phyloP scores from a whole-genome alignment of 2,329 filamentous ascomycete species.

The Knufia fluminis region DNA sequence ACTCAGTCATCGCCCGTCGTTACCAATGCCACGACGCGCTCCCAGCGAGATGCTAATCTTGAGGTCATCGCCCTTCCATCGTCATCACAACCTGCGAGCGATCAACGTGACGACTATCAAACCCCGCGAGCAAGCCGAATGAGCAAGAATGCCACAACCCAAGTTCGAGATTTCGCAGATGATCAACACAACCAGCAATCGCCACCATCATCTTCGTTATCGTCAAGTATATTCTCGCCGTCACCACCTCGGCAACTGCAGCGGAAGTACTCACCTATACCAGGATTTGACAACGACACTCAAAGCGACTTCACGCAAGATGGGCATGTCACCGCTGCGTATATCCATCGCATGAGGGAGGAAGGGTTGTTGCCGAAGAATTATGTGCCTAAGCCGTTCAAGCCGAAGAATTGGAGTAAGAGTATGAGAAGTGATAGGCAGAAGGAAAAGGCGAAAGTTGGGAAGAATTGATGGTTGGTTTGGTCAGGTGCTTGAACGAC shows the following conservation, averaged over 20 bases:
- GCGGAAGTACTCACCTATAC: slow-evolving; percentile 17
- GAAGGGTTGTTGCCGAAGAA: slow-evolving; percentile 16
- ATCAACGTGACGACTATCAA: not conserved
- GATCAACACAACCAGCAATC: not conserved
- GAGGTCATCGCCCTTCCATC: slow-evolving; percentile 2
- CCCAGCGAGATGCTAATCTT: slow-evolving; percentile 6
- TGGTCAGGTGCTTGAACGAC: no score
- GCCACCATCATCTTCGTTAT: slow-evolving; percentile 11
- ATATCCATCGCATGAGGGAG: slow-evolving; percentile 21
- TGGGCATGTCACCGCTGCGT: slow-evolving; percentile 22
- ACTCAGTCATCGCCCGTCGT: slow-evolving; percentile 5
- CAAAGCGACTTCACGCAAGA: slow-evolving; percentile 23
- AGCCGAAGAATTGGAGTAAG: slow-evolving; percentile 17
- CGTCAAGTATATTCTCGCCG: slow-evolving; percentile 10
- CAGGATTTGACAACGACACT: slow-evolving; percentile 22
- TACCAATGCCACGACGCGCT: slow-evolving; percentile 2
- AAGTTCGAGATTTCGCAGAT: not conserved
- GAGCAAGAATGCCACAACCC: no score
- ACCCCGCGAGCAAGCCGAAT: not conserved
- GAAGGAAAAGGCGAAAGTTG: not conserved
- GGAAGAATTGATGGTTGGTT: not conserved
- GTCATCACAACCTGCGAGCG: not conserved
- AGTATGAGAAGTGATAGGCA: not conserved
- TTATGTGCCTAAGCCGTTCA: slow-evolving; percentile 28
- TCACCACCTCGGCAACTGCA: slow-evolving; percentile 11